A percentile compares a stretch with the other conserved stretches of the same genome.
Conservation (phyloP, 192 early-diverging fungal species). For the Podila clonocystis region DNA sequence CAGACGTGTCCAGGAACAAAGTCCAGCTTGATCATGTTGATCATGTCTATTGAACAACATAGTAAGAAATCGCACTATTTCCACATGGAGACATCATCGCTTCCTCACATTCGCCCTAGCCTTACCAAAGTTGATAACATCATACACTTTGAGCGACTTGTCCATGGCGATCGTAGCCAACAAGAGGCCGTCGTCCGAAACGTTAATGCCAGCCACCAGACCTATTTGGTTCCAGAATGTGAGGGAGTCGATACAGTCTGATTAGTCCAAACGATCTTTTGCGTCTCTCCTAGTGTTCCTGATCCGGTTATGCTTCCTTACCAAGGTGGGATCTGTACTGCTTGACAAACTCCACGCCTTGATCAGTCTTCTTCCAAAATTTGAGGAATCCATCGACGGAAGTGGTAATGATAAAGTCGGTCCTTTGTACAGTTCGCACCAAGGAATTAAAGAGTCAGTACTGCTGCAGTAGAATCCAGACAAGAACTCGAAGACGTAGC, state of each 20-base stretch:
- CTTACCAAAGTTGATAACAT: constrained; percentile 94
- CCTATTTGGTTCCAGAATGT: constrained; percentile 21
- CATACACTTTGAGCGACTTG: constrained; percentile 92
- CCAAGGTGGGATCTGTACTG: constrained; percentile 92
- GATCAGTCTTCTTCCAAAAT: constrained; percentile 96
- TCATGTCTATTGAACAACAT: constrained; percentile 81
- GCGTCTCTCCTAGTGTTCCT: too few species aligned
- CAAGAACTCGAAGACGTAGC: background rate
- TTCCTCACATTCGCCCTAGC: background rate
- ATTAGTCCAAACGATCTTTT: too few species aligned
- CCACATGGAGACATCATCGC: background rate
- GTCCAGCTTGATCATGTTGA: constrained; percentile 88
- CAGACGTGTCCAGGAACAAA: constrained; percentile 82
- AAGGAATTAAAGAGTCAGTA: background rate
- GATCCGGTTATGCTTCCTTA: constrained; percentile 12
- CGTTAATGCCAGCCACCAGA: constrained; percentile 62
- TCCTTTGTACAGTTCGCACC: constrained; percentile 50
- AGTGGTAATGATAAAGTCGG: constrained; percentile 94
- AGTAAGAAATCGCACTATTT: background rate
- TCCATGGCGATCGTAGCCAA: constrained; percentile 87
- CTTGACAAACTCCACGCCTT: constrained; percentile 98
- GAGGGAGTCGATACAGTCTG: background rate
- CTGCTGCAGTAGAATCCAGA: background rate
- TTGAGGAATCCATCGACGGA: constrained; percentile 97
- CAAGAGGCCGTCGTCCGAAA: constrained; percentile 80